Percentiles rank a stretch among this genome's conserved stretches.
phyloP scores from a whole-genome alignment of 352 stramenopile genomes.

The Pythium rhizo-oryzae region DNA sequence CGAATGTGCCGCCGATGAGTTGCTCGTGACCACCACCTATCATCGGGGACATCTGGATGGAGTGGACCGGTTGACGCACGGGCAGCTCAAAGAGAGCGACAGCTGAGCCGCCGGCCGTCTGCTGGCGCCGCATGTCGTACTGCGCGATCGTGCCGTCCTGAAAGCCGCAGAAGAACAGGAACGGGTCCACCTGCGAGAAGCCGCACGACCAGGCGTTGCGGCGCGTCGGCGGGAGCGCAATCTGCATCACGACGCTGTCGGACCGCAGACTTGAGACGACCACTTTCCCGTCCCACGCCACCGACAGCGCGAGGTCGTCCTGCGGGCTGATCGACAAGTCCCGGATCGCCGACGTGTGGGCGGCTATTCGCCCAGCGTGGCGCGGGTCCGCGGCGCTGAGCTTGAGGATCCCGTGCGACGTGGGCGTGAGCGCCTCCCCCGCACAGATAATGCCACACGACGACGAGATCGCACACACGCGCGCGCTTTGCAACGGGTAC shows the following conservation, averaged over 20 bases:
- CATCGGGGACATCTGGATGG: slow-evolving; percentile 18
- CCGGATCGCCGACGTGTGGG: slow-evolving; percentile 54
- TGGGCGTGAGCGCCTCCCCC: slow-evolving; percentile 40
- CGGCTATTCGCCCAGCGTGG: slow-evolving; percentile 31
- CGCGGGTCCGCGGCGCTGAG: slow-evolving; percentile 42
- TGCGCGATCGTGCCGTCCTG: slow-evolving; percentile 23
- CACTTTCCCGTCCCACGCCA: slow-evolving; percentile 67
- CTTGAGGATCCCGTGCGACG: slow-evolving; percentile 47
- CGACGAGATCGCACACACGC: slow-evolving; percentile 56
- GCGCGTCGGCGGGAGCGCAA: slow-evolving; percentile 36
- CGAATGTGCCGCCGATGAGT: slow-evolving; percentile 22
- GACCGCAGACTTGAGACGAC: slow-evolving; percentile 48
- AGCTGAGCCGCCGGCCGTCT: neutral
- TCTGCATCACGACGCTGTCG: slow-evolving; percentile 44
- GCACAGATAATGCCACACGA: slow-evolving; percentile 58
- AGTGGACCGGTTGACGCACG: slow-evolving; percentile 24
- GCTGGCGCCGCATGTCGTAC: slow-evolving; percentile 28
- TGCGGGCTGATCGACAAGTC: slow-evolving; percentile 51
- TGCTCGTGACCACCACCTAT: slow-evolving; percentile 15
- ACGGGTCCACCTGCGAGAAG: slow-evolving; percentile 23
- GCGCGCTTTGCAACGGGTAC: slow-evolving; percentile 40
- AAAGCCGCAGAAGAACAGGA: slow-evolving; percentile 28
- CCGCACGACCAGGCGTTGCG: slow-evolving; percentile 42
- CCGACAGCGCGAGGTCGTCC: slow-evolving; percentile 43
- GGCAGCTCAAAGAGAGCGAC: slow-evolving; percentile 19